Percentiles rank a stretch among this genome's conserved stretches.
Evolutionary conservation across 352 stramenopile species (phyloP).

Genomic region (Pythium brassicae): DNA sequence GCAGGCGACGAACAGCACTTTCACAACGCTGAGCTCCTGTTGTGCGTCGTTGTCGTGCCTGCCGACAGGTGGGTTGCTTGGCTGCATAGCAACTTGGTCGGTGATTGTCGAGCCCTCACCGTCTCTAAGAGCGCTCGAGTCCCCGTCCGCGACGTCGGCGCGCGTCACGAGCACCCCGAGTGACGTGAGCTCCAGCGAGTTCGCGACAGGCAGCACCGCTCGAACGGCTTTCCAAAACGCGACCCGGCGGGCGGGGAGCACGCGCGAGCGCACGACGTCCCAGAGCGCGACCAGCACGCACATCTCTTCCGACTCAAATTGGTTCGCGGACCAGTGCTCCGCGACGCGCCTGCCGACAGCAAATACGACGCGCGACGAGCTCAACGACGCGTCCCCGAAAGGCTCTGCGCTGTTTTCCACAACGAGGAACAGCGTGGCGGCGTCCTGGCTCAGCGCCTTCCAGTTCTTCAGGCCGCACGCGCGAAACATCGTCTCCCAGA

Average conservation of each 20-base stretch:
- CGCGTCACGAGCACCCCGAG: conserved; percentile 7
- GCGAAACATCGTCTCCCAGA: conserved; percentile 33
- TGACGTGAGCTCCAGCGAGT: conserved; percentile 36
- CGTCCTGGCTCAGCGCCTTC: conserved; percentile 34
- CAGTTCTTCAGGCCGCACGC: conserved; percentile 40
- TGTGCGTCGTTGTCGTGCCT: conserved; percentile 38
- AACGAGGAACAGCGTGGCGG: conserved; percentile 26
- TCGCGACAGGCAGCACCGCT: conserved; percentile 29
- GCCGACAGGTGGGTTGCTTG: conserved; percentile 7
- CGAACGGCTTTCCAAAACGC: conserved; percentile 38
- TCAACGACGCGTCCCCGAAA: conserved; percentile 15
- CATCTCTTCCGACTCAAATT: conserved; percentile 32
- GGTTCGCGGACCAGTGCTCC: conserved; percentile 7
- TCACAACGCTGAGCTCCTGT: conserved; percentile 26
- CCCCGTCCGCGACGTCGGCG: background rate
- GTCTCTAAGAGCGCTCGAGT: background rate
- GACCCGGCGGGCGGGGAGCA: conserved; percentile 35
- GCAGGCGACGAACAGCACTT: conserved; percentile 20
- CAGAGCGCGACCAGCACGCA: conserved; percentile 43
- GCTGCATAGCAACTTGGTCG: background rate
- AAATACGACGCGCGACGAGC: conserved; percentile 22
- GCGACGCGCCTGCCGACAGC: conserved; percentile 19
- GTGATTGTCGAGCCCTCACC: background rate
- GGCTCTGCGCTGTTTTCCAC: conserved; percentile 22
- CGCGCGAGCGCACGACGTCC: conserved; percentile 37